Conservation (phyloP, 75 land plant species). For the Isoetes taiwanensis region DNA sequence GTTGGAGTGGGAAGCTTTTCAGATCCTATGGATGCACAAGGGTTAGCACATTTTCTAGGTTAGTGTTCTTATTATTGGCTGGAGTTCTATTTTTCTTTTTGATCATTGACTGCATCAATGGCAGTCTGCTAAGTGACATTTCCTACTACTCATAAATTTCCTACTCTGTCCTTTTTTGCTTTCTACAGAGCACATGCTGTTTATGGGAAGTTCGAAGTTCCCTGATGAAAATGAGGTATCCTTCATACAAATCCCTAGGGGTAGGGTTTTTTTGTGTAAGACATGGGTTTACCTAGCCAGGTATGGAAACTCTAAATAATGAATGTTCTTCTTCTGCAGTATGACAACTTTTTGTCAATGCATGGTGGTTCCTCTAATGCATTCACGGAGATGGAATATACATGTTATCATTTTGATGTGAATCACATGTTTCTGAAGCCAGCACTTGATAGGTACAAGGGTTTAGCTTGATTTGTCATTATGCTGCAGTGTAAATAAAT, state of each 20-base stretch:
- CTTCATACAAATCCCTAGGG: no score
- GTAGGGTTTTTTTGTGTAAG: no score
- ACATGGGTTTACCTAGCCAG: no score
- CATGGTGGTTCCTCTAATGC: conserved; percentile 99
- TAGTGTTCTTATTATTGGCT: neutral
- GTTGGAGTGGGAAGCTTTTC: conserved; percentile 91
- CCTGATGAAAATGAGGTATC: conserved; percentile 99
- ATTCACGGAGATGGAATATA: conserved; percentile 78
- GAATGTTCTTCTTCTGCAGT: no score
- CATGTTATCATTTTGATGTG: conserved; percentile 89
- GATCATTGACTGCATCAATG: neutral
- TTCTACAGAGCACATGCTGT: conserved; percentile 91
- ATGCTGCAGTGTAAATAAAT: no score
- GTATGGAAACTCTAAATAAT: no score
- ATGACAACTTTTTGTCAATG: conserved; percentile 84
- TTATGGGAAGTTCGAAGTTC: conserved; percentile 87
- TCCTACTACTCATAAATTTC: no score
- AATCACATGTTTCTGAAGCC: conserved; percentile 67
- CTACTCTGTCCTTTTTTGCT: no score
- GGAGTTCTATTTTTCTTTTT: neutral
- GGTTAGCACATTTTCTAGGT: conserved; percentile 95
- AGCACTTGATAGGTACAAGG: conserved; percentile 83
- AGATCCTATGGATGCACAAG: conserved; percentile 83
- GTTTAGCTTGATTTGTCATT: no score
- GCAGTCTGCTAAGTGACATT: neutral